phyloP scores from a whole-genome alignment of 2,329 filamentous ascomycete genomes.

The Pestalotiopsis sp. region DNA sequence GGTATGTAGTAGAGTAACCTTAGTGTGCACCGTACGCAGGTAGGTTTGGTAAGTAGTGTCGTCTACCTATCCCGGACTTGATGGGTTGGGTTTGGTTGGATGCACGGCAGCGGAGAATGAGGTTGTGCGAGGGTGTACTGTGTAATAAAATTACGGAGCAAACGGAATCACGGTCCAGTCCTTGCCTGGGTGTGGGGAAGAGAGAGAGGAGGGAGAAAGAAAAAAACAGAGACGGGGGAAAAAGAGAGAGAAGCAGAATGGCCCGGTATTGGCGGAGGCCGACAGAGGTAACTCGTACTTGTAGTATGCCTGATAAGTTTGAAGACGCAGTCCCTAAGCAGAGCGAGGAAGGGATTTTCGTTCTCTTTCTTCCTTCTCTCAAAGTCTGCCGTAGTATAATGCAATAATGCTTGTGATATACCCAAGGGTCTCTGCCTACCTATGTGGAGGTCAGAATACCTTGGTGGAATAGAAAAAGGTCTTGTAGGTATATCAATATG shows the following conservation, averaged over 20 bases:
- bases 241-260: background rate
- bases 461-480: too few relatives aligned
- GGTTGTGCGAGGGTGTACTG: background rate
- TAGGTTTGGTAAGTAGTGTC: too few relatives aligned
- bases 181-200: background rate
- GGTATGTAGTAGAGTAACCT: too few relatives aligned
- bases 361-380: background rate
- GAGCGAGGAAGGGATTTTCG: background rate
- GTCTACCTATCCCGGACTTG: background rate
- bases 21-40: too few relatives aligned
- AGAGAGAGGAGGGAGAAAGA: background rate
- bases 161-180: background rate
- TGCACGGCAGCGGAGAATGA: background rate
- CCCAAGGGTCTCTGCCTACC: too few relatives aligned
- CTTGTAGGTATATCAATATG: background rate
- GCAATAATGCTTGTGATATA: background rate
- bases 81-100: background rate
- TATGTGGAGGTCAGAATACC: too few relatives aligned
- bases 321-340: too few relatives aligned
- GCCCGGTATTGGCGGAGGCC: too few relatives aligned
- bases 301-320: too few relatives aligned
- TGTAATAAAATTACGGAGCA: constrained; percentile 6
- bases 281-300: too few relatives aligned
- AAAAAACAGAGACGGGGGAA: background rate
- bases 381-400: background rate